These are phyloP conservation scores for Trametes sanguinea DNA, from an alignment of 768 basidiomycete genomes.

Conservation along the genomic window DNA sequence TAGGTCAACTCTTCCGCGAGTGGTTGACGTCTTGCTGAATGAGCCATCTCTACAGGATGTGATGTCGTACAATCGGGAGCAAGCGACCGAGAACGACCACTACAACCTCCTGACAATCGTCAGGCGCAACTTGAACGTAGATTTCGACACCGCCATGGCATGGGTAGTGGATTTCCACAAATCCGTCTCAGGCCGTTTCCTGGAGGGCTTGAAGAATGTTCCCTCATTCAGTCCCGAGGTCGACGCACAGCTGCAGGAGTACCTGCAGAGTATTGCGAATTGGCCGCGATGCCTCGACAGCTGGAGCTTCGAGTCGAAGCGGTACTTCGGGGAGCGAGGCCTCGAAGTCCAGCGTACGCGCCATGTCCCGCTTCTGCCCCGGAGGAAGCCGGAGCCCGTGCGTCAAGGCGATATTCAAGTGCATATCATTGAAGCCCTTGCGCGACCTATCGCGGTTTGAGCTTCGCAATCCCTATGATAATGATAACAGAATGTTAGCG, in stretches of 20 bases:
- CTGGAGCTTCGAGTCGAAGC: conserved; percentile 35
- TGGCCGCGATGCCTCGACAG: conserved; percentile 31
- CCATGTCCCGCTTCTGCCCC: conserved; percentile 20
- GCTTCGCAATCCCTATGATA: too few relatives aligned
- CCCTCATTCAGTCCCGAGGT: conserved; percentile 34
- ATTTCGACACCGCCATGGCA: conserved; percentile 23
- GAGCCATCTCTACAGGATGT: conserved; percentile 26
- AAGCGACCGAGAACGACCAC: conserved; percentile 29
- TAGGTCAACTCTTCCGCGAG: conserved; percentile 33
- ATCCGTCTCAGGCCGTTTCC: conserved; percentile 22
- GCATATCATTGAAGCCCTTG: conserved; percentile 8
- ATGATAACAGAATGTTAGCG: too few relatives aligned
- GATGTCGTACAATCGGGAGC: conserved; percentile 34
- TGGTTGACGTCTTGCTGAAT: neutral
- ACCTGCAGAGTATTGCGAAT: conserved; percentile 30
- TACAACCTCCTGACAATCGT: conserved; percentile 34
- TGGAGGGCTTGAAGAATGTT: conserved; percentile 25
- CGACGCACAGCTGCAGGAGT: conserved; percentile 30
- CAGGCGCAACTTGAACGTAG: conserved; percentile 26
- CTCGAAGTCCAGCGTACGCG: conserved; percentile 29
- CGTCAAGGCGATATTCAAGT: conserved; percentile 9
- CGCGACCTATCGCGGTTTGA: neutral
- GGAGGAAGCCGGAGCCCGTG: neutral
- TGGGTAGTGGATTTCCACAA: conserved; percentile 25
- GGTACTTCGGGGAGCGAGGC: conserved; percentile 36